Base-by-base conservation (phyloP, 495 filamentous ascomycete species). In the Penicillium argentinense region DNA sequence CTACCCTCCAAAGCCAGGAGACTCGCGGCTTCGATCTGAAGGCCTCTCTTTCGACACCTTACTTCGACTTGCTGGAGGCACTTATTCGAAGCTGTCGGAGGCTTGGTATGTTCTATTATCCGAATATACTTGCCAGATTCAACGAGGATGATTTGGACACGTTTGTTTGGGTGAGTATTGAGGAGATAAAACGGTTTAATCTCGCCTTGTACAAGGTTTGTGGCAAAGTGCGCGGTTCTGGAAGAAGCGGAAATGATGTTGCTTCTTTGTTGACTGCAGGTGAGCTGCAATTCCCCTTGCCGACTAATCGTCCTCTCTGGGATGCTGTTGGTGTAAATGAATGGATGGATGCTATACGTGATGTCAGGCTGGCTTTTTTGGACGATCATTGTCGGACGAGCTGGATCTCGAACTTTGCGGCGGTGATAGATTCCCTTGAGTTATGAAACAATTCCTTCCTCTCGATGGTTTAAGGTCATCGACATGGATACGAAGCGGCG, bases 391-490 rank as follows among this genome's bases (percentile, higher is more conserved):
- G 19, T 4, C 32, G 53, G 29, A 42, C 21, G 9, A 24, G 34
- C n/a, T 66, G 62, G 62, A 63, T 66, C 11, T 66, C 59, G 1
- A 60, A 49, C 5, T 53, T n/a, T n/a, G n/a, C n/a, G n/a, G n/a
- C n/a, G n/a, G n/a, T n/a, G n/a, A n/a, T n/a, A n/a, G n/a, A n/a
- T n/a, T n/a, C n/a, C n/a, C n/a, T n/a, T n/a, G n/a, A n/a, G n/a
- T n/a, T n/a, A n/a, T n/a, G n/a, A n/a, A n/a, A n/a, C n/a, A n/a
- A n/a, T n/a, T n/a, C n/a, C n/a, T n/a, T n/a, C n/a, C n/a, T n/a
- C n/a, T n/a, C n/a, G n/a, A n/a, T n/a, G n/a, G n/a, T n/a, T n/a
- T n/a, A n/a, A n/a, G n/a, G n/a, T n/a, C n/a, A n/a, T n/a, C n/a
- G n/a, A n/a, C n/a, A n/a, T n/a, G n/a, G n/a, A n/a, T n/a, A n/a